Percentiles rank a stretch among this genome's conserved stretches.
phyloP scores from a whole-genome alignment of 2,329 filamentous ascomycete species.

The Fusarium buharicum region DNA sequence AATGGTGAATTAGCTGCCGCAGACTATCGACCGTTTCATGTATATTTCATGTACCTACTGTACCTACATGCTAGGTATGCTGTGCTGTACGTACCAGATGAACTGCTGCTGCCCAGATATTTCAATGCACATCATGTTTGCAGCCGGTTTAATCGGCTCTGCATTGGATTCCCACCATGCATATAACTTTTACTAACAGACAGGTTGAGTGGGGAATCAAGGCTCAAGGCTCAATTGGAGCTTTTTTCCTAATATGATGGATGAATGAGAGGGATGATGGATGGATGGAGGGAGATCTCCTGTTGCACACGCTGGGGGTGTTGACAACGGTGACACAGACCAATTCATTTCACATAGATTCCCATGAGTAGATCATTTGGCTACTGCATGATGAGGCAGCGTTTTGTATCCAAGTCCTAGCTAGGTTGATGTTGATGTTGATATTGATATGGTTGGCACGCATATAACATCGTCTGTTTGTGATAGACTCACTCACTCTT shows the following conservation, averaged over 20 bases:
- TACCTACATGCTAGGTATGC: neutral
- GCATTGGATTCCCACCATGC: constrained; percentile 28
- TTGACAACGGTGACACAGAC: constrained; percentile 19
- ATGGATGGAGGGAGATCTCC: neutral
- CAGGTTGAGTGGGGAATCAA: neutral
- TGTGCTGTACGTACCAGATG: neutral
- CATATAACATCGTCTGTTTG: too few species aligned
- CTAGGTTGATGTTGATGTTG: neutral
- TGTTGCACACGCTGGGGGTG: neutral
- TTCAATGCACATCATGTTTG: constrained; percentile 41
- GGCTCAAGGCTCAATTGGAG: neutral
- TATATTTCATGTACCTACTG: constrained; percentile 2
- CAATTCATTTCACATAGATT: neutral
- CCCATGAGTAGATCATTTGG: neutral
- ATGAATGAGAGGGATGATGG: too few species aligned
- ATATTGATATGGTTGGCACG: neutral
- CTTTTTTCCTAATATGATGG: neutral
- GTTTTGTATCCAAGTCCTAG: too few species aligned
- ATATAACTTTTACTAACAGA: neutral
- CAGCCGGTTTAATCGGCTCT: constrained; percentile 31
- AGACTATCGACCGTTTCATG: constrained; percentile 21
- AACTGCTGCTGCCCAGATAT: constrained; percentile 8
- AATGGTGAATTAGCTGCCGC: constrained; percentile 10
- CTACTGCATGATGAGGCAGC: neutral
- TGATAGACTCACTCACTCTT: too few species aligned